A percentile compares a stretch with the other conserved stretches of the same genome.
These are phyloP conservation scores for Suhomyces bokatorum DNA, from an alignment of 1,139 yeast species.

Conservation along the genomic window DNA sequence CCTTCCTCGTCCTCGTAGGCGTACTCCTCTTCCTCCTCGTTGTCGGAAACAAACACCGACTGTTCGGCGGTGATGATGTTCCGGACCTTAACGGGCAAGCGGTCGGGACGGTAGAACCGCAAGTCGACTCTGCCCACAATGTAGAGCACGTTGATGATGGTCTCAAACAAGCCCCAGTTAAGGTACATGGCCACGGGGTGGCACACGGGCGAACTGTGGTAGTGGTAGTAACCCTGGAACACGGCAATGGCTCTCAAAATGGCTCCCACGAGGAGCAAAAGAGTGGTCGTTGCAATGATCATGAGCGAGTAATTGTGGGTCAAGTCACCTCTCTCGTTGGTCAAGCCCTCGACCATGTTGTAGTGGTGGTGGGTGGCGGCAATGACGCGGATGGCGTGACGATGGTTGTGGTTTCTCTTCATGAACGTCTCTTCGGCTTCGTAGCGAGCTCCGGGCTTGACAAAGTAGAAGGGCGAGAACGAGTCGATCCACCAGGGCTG, in stretches of 20 bases:
- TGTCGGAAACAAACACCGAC: conserved; percentile 23
- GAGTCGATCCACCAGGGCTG: conserved; percentile 53
- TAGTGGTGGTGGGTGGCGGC: conserved; percentile 47
- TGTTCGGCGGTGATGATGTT: conserved; percentile 46
- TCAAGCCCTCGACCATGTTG: conserved; percentile 43
- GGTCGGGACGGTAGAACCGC: conserved; percentile 49
- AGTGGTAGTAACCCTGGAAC: conserved; percentile 28
- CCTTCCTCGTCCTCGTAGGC: conserved; percentile 12
- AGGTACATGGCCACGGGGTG: conserved; percentile 36
- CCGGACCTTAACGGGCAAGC: conserved; percentile 39
- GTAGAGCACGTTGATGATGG: conserved; percentile 36
- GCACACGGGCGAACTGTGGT: conserved; percentile 24
- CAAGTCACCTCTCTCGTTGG: conserved; percentile 41
- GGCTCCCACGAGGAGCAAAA: conserved; percentile 34
- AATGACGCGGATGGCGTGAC: conserved; percentile 46
- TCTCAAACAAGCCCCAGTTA: conserved; percentile 43
- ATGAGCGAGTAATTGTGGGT: conserved; percentile 38
- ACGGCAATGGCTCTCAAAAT: conserved; percentile 34
- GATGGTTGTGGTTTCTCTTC: conserved; percentile 46
- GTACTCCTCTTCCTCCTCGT: conserved; percentile 17
- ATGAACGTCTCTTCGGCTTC: conserved; percentile 44
- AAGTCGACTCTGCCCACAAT: conserved; percentile 47
- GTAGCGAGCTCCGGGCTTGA: conserved; percentile 37
- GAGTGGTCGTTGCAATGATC: conserved; percentile 34
- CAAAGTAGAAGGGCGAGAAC: conserved; percentile 45